These are phyloP conservation scores for Tarenaya hassleriana DNA, from an alignment of 345 rosid genomes.

Conservation along the genomic window DNA sequence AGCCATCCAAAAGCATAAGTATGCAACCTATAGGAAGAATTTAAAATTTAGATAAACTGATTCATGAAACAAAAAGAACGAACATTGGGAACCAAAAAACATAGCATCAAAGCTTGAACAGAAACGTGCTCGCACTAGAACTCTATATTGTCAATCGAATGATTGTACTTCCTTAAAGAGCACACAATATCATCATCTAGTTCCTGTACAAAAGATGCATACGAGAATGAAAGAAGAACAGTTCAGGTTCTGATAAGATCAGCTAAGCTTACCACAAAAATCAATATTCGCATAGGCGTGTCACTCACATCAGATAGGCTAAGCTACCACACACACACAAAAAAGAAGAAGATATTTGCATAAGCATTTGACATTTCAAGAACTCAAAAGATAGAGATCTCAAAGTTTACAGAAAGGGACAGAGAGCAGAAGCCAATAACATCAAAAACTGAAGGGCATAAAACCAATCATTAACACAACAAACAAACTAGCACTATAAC, in stretches of 20 bases:
- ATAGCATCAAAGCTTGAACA: constrained; percentile 24
- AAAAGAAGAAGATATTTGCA: too few species aligned
- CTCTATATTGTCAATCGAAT: constrained; percentile 13
- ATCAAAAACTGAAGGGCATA: constrained; percentile 17
- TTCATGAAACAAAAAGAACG: constrained; percentile 12
- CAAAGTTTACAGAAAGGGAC: constrained; percentile 15
- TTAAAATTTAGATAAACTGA: constrained; percentile 16
- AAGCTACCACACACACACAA: too few species aligned
- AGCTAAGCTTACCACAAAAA: background rate
- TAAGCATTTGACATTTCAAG: too few species aligned
- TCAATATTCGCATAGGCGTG: too few species aligned
- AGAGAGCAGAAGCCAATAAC: constrained; percentile 15
- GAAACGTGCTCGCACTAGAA: constrained; percentile 21
- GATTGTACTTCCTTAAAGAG: constrained; percentile 18
- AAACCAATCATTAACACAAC: constrained; percentile 25
- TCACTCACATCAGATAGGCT: too few species aligned
- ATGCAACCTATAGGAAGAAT: constrained; percentile 7
- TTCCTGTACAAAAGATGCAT: constrained; percentile 27
- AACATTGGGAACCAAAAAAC: constrained; percentile 18
- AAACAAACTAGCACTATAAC: constrained; percentile 21
- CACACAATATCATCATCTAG: constrained; percentile 20
- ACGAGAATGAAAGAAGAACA: constrained; percentile 19
- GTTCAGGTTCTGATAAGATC: background rate
- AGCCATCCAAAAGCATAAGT: too few species aligned
- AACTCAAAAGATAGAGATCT: constrained; percentile 6